Conservation (phyloP, 306 rosid species). For the Quercus suber region DNA sequence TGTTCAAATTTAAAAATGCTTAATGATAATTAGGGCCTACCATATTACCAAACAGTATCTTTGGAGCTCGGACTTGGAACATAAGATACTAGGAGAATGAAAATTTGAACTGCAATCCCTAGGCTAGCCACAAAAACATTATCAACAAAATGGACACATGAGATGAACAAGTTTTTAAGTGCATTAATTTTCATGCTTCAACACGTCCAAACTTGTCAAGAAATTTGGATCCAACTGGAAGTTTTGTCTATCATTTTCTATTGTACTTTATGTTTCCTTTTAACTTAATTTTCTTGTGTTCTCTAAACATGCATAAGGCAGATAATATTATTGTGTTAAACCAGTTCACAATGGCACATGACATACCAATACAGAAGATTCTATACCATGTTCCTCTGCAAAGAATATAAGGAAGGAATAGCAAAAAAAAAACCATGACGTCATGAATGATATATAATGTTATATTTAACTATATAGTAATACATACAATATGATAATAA, state of each 20-base stretch:
- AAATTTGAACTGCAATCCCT: too few species aligned
- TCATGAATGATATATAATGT: not conserved
- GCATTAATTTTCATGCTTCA: not conserved
- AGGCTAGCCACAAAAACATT: too few species aligned
- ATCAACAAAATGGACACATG: too few species aligned
- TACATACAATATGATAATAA: not conserved
- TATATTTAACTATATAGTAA: not conserved
- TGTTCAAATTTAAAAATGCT: too few species aligned
- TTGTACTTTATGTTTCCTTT: too few species aligned
- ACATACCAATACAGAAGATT: constrained; percentile 32
- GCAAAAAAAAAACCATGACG: constrained; percentile 14
- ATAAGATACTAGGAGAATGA: too few species aligned
- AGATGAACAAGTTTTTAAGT: not conserved
- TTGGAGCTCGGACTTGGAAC: too few species aligned
- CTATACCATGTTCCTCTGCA: constrained; percentile 26
- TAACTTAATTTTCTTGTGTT: not conserved
- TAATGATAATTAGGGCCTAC: too few species aligned
- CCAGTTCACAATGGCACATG: constrained; percentile 15
- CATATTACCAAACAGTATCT: too few species aligned
- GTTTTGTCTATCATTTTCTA: not conserved
- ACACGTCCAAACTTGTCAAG: not conserved
- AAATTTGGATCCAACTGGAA: not conserved
- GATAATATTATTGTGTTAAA: not conserved
- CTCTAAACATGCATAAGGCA: not conserved
- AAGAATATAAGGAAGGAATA: constrained; percentile 32